phyloP scores from a whole-genome alignment of 495 filamentous ascomycete genomes.

The Tuber indicum region DNA sequence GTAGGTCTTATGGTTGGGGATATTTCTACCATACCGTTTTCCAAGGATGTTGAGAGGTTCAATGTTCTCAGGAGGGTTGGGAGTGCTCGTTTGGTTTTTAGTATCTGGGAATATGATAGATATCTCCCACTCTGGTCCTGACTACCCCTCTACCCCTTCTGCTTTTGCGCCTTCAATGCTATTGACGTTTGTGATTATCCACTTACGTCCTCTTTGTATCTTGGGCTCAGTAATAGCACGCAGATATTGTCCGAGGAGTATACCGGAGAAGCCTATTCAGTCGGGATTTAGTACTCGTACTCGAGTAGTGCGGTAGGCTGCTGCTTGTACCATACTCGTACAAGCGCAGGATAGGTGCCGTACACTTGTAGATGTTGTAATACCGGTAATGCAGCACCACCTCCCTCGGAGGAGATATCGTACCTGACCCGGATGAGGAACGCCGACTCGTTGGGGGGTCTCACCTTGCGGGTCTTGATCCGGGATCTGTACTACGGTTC shows the following conservation, averaged over 20 bases:
- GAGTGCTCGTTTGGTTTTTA: background rate
- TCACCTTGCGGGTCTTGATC: background rate
- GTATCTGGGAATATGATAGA: background rate
- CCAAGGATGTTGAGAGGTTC: background rate
- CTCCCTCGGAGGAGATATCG: background rate
- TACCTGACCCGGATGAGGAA: background rate
- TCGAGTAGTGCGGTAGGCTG: too few species aligned
- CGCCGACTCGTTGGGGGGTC: background rate
- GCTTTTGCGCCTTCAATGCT: background rate
- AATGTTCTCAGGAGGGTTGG: too few species aligned
- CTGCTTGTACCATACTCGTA: too few species aligned
- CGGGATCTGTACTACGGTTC: background rate
- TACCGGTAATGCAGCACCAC: background rate
- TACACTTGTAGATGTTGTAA: too few species aligned
- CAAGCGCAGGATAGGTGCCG: too few species aligned
- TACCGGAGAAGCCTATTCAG: background rate
- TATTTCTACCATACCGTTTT: background rate
- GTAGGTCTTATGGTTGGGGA: background rate
- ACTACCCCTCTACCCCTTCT: background rate
- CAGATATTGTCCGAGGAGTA: background rate
- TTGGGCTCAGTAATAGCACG: background rate
- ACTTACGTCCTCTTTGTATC: background rate
- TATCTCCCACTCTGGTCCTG: background rate
- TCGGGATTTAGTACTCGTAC: background rate
- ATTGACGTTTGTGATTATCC: background rate